Evolutionary conservation across 345 rosid species (phyloP).

Genomic region (Moricandia moricandioides): DNA sequence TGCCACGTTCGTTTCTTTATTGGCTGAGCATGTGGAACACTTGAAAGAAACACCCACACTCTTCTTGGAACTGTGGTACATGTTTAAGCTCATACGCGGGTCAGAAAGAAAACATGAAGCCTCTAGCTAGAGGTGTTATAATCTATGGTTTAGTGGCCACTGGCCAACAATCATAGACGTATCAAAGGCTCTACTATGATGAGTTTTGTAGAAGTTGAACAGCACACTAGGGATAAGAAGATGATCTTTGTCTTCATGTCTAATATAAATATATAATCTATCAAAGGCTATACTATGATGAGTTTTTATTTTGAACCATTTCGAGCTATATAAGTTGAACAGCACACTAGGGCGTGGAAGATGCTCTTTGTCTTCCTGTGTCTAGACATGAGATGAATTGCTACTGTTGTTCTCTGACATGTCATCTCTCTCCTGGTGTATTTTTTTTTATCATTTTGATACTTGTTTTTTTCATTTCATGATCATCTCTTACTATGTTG

Average conservation of each 20-base stretch:
- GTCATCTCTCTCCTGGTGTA: background rate
- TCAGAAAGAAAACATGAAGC: too few species aligned
- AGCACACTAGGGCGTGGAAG: background rate
- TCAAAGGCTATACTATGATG: background rate
- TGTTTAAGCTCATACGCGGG: background rate
- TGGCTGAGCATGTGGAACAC: background rate
- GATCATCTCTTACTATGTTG: conserved; percentile 22
- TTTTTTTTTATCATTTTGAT: background rate
- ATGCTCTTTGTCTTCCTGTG: background rate
- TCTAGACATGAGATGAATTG: background rate
- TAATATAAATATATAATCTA: too few species aligned
- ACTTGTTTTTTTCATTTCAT: background rate
- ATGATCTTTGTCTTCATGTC: too few species aligned
- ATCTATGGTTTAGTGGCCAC: background rate
- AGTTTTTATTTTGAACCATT: background rate
- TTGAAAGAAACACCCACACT: background rate
- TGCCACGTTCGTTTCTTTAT: background rate
- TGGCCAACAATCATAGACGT: background rate
- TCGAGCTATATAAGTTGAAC: background rate
- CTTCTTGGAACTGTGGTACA: background rate
- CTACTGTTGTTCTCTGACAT: background rate
- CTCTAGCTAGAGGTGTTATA: background rate
- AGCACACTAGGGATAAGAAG: background rate
- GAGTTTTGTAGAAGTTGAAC: background rate
- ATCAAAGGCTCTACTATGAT: background rate